Evolutionary conservation across 2,329 filamentous ascomycete species (phyloP), one percentile per base, ranked within the genome.

Genomic region (Clonostachys chloroleuca): DNA sequence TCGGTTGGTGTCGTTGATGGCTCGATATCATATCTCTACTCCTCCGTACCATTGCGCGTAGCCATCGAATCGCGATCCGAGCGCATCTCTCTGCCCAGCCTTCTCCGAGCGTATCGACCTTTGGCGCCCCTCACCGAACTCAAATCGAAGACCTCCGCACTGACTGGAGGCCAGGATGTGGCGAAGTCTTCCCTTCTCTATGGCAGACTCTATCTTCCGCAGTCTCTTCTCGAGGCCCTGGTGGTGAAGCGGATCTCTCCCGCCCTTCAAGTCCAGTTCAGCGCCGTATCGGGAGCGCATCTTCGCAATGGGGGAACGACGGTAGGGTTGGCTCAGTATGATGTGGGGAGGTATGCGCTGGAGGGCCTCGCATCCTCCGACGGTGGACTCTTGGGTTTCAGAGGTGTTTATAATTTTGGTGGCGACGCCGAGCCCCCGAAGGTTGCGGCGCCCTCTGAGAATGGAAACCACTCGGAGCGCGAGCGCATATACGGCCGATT

Each of bases 11-110:
- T 95, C 35, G 92, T 99, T 45, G 92, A 97, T 70, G 94, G 94
- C 63, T 96, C 91, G n/a, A 81, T 99, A 48, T 95, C 92, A 13
- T 99, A 97, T 69, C 81, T 99, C 46, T 97, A 95, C 73, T 95
- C 91, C 43, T 95, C 90, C 4, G 77, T 94, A 9, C 84, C 90
- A 12, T 78, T 97, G 48, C 71, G 75, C 37, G 75, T 84, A 45
- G 70, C 80, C 70, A 53, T 90, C 75, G 66, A 75, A 12, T 81
- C 78, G 12, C 80, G 83, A 66, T 95, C 89, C 56, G 83, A 85
- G 43, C 73, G 80, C 18, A 85, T 96, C 36, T 83, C 90, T 13
- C 73, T 99, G 10, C 85, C 85, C 34, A 79, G 85, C 54, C 78
- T 96, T 18, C 81, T 96, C 44, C 82, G 83, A 47, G 91, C 92